Percentiles rank a stretch among this genome's conserved stretches.
Conservation (phyloP, 805 yeast species). For the Kuraishia cidri region DNA sequence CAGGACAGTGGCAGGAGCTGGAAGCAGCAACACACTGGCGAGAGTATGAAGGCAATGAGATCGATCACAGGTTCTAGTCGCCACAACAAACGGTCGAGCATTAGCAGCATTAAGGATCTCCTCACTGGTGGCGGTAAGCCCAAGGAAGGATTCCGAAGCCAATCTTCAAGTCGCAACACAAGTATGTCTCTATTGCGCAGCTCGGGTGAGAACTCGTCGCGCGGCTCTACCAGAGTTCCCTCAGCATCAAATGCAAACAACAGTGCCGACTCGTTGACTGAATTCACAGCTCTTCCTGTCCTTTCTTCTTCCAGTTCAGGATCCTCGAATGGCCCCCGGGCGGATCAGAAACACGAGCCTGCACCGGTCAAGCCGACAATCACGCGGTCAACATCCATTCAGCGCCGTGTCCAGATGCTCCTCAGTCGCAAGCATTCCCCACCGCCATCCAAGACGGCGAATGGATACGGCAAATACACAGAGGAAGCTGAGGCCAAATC, state of each 20-base stretch:
- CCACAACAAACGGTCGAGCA: slow-evolving; percentile 22
- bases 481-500: slow-evolving; percentile 15
- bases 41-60: slow-evolving; percentile 16
- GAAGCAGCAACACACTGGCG: slow-evolving; percentile 22
- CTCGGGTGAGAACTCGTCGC: no score
- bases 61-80: slow-evolving; percentile 5
- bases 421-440: slow-evolving; percentile 33
- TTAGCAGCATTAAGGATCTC: slow-evolving; percentile 21
- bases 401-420: slow-evolving; percentile 43
- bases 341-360: no score
- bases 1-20: slow-evolving; percentile 22
- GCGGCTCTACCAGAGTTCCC: no score
- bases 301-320: no score
- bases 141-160: slow-evolving; percentile 3
- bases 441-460: slow-evolving; percentile 52
- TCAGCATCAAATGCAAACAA: no score
- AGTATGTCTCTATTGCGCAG: no score
- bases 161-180: slow-evolving; percentile 1
- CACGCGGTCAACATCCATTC: slow-evolving; percentile 35
- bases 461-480: slow-evolving; percentile 76
- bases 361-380: no score
- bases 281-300: no score
- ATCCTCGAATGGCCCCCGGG: no score
- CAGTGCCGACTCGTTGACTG: no score
- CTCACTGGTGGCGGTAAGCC: slow-evolving; percentile 19